Evolutionary conservation across 75 land plant species (phyloP).

Genomic region (Azolla pinnata): DNA sequence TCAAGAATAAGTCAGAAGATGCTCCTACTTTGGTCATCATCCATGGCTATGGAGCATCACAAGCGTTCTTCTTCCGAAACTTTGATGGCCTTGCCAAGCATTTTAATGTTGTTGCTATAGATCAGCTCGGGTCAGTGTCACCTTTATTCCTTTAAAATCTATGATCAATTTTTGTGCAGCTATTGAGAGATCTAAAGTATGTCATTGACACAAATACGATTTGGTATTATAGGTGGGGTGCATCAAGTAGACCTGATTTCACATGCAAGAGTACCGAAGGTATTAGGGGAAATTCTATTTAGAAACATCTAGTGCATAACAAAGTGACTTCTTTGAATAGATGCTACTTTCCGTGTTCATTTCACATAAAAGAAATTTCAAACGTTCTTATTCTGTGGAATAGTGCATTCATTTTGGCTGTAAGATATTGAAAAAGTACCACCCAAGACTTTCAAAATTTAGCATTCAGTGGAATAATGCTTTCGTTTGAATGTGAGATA

Average conservation of each 20-base stretch:
- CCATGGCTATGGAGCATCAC: conserved; percentile 34
- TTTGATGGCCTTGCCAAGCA: conserved; percentile 31
- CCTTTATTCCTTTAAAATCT: background rate
- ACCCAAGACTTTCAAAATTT: too few species aligned
- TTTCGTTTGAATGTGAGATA: too few species aligned
- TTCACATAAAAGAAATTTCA: background rate
- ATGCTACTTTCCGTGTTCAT: background rate
- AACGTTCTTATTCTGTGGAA: background rate
- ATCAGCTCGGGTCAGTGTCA: conserved; percentile 24
- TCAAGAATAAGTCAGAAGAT: conserved; percentile 9
- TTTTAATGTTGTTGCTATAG: conserved; percentile 25
- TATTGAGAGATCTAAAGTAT: background rate
- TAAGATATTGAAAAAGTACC: too few species aligned
- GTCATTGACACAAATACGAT: background rate
- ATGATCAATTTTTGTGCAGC: background rate
- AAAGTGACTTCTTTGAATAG: background rate
- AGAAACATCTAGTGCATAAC: too few species aligned
- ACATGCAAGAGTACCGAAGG: conserved; percentile 33
- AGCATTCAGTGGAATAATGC: too few species aligned
- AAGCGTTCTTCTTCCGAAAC: conserved; percentile 32
- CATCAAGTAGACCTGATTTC: conserved; percentile 33
- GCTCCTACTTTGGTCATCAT: conserved; percentile 28
- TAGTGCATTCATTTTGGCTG: background rate
- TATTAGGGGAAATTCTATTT: too few species aligned
- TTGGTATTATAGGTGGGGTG: conserved; percentile 21